Base-by-base conservation (phyloP, 1,139 yeast genomes). In the Sugiyamaella grinbergsii region DNA sequence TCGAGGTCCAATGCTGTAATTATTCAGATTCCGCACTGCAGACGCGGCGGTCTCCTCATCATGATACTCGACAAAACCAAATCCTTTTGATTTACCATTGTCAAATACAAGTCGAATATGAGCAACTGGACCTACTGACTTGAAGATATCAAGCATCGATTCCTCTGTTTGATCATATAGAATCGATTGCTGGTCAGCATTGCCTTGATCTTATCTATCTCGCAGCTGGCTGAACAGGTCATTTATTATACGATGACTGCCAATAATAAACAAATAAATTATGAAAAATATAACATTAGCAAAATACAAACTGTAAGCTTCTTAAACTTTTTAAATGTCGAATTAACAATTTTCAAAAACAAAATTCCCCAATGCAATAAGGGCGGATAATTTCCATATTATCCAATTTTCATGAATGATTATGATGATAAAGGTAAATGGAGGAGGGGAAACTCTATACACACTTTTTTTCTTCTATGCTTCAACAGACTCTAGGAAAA, bases 101-200 rank as follows among this genome's bases (percentile, higher is more conserved):
- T 91, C 98, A 65, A 91, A 88, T 64, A 88, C 77, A 62, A 91
- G 76, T 64, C 85, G 83, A 56, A 89, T 73, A 55, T 80, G 82
- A 38, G 79, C 78, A 2, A 93, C 95, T 0, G 98, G 97, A 0
- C 98, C 98, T 1, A 88, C 90, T 0, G 91, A 80, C 49, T 75
- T 73, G 54, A 91, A 91, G 19, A 87, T 82, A 55, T 85, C 90
- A 68, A 82, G 70, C 20, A 91, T 85, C 68, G 91, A 97, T 62
- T 89, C 96, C 66, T 91, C 98, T 0, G 96, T 86, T 63, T 84
- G 82, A 61, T 83, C 89, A 60, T 78, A 83, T 1, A 90, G 90
- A 24, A 83, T 81, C 2, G 83, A 79, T 1, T n/a, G n/a, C n/a
- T n/a, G n/a, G n/a, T n/a, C n/a, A n/a, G n/a, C n/a, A n/a, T n/a